Evolutionary conservation across 2,329 filamentous ascomycete species (phyloP).

Genomic region (Amphichorda felina): DNA sequence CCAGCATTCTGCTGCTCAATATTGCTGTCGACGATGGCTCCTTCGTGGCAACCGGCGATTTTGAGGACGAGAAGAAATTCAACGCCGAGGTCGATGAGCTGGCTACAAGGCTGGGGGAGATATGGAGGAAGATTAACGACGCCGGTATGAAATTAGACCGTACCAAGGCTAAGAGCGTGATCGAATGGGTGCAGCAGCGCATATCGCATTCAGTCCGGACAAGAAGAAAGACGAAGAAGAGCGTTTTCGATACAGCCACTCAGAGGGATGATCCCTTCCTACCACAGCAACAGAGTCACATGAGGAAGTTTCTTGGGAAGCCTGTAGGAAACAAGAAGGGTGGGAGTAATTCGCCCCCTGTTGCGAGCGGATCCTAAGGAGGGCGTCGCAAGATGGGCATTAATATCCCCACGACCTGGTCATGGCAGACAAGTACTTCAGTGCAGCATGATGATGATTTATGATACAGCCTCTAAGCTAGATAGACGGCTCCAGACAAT

Average conservation of each 20-base stretch:
- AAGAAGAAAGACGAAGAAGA: constrained; percentile 39
- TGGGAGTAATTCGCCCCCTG: too few relatives aligned
- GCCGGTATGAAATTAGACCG: constrained; percentile 60
- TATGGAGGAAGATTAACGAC: constrained; percentile 56
- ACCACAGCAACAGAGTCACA: constrained; percentile 34
- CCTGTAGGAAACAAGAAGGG: constrained; percentile 1
- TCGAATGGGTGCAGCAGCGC: constrained; percentile 66
- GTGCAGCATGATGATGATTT: constrained; percentile 2
- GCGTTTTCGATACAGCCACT: constrained; percentile 28
- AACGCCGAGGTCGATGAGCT: constrained; percentile 62
- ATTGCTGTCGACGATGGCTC: constrained; percentile 58
- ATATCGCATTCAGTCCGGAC: constrained; percentile 61
- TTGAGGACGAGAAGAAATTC: constrained; percentile 36
- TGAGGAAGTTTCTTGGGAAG: constrained; percentile 32
- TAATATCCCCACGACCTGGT: too few relatives aligned
- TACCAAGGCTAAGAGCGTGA: constrained; percentile 63
- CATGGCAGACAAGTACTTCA: too few relatives aligned
- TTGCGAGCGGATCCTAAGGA: neutral
- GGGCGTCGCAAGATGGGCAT: too few relatives aligned
- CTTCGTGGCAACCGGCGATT: constrained; percentile 12
- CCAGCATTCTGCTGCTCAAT: constrained; percentile 58
- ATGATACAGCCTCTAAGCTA: constrained; percentile 19
- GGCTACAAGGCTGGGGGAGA: constrained; percentile 41
- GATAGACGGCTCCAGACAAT: constrained; percentile 9
- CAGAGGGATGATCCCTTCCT: constrained; percentile 22